Percentiles rank a stretch among this genome's conserved stretches.
Conservation (phyloP, 345 rosid genomes). For the Cardamine resedifolia region DNA sequence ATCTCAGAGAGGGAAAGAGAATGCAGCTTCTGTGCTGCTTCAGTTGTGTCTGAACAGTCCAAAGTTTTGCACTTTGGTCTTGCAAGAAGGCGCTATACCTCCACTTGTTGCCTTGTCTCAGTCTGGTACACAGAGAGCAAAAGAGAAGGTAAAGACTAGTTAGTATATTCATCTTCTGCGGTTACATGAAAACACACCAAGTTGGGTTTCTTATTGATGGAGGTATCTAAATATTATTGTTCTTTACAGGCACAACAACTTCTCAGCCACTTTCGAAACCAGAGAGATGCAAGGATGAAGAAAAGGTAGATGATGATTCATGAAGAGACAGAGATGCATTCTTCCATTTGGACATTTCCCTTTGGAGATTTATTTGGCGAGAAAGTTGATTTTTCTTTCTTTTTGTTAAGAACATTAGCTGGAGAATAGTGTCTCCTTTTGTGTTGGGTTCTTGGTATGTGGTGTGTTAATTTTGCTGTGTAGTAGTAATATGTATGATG, state of each 20-base stretch:
- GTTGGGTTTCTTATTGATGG: not conserved
- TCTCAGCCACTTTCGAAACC: constrained; percentile 89
- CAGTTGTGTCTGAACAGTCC: constrained; percentile 79
- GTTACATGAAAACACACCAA: constrained; percentile 14
- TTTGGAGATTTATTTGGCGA: constrained; percentile 22
- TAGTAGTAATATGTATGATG: constrained; percentile 17
- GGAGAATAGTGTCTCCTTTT: constrained; percentile 18
- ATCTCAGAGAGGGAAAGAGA: constrained; percentile 91
- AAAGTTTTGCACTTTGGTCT: constrained; percentile 80
- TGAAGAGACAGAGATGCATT: constrained; percentile 28
- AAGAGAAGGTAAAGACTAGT: constrained; percentile 80
- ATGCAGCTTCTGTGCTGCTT: constrained; percentile 76
- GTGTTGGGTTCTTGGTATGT: constrained; percentile 12
- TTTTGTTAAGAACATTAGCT: constrained; percentile 26
- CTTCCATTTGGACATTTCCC: constrained; percentile 19
- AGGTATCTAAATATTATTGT: constrained; percentile 27
- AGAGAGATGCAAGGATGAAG: constrained; percentile 63
- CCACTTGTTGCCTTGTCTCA: constrained; percentile 94
- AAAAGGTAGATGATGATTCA: constrained; percentile 56
- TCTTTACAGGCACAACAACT: constrained; percentile 87
- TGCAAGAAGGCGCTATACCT: constrained; percentile 96
- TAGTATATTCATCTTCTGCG: not conserved
- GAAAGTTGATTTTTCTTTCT: not conserved
- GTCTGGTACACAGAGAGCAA: constrained; percentile 92
- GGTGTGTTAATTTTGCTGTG: constrained; percentile 29